Base-by-base conservation (phyloP, 225 moss, liverwort and hornwort genomes). In the Bryoerythrophyllum caledonicum region DNA sequence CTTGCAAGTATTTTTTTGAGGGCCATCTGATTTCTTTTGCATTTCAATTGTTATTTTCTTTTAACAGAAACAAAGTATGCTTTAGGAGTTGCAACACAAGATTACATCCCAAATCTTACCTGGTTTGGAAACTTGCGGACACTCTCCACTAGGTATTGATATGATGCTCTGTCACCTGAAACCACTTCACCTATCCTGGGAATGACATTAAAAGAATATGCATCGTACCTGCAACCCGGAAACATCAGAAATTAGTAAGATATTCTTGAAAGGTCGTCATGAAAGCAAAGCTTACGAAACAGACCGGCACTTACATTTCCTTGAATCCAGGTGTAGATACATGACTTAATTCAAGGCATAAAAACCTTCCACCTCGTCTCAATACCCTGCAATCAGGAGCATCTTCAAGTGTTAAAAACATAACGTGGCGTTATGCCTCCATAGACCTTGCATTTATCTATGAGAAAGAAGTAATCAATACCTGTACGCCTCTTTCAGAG, bases 111-210 rank as follows among this genome's bases (percentile, higher is more conserved):
- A 70, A 68, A 78, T 55, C 55, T 26, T 8, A 94, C 94, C 89
- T 97, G 94, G 35, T 91, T 73, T 52, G 94, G 97, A 80, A 97
- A 97, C 66, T 85, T 94, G 75, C 97, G 93, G 73, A 89, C 78
- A 73, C 97, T 97, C 85, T 97, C 97, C 61, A 97, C 97, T 60
- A 97, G 79, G 80, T 97, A 97, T 81, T 97, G 92, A 64, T 97
- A 97, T 0, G 94, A 97, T n/a, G 86, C 79, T 60, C 94, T 83
- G 56, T 97, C 94, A 62, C 91, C 91, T 60, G 94, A 86, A 19
- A 97, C 89, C 66, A 94, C 65, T 67, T 97, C 84, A 59, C 94
- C 97, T 58, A 97, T 77, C 53, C 91, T 78, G 17, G 94, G 94
- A 76, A 94, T 91, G 62, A 97, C 86, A 49, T 90, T 84, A 71